Percentiles rank a stretch among this genome's conserved stretches.
Evolutionary conservation across 495 filamentous ascomycete species (phyloP).

Genomic region (Penicillium manginii): DNA sequence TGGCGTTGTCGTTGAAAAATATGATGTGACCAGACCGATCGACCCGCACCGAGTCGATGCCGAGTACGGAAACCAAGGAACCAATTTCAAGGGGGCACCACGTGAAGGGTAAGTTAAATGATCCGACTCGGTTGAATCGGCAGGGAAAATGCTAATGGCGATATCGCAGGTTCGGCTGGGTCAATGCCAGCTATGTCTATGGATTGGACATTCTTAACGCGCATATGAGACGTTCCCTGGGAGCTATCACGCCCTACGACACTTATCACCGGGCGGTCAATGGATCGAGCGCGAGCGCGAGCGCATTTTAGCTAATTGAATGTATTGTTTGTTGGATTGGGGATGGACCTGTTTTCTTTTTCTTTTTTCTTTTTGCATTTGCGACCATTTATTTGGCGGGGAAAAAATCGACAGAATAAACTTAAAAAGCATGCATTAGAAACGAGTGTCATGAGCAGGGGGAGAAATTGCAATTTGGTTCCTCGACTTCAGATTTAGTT

Average conservation of each 20-base stretch:
- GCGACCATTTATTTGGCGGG: not conserved
- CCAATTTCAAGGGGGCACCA: conserved; percentile 90
- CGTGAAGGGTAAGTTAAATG: conserved; percentile 81
- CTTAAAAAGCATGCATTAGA: conserved; percentile 2
- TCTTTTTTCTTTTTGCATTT: not conserved
- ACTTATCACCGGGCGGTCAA: conserved; percentile 56
- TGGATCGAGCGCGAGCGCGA: conserved; percentile 25
- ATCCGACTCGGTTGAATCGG: not conserved
- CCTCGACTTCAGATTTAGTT: not conserved
- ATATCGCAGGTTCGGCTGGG: conserved; percentile 86
- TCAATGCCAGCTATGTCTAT: conserved; percentile 94
- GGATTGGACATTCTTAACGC: conserved; percentile 82
- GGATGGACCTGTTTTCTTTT: not conserved
- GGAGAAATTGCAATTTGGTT: not conserved
- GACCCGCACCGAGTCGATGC: conserved; percentile 92
- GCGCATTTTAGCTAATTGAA: conserved; percentile 22
- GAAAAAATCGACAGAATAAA: conserved; percentile 2
- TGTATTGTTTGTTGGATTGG: not conserved
- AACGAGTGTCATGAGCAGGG: not conserved
- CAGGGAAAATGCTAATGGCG: conserved; percentile 29
- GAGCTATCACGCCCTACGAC: conserved; percentile 80
- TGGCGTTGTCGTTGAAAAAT: conserved; percentile 97
- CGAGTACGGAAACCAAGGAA: conserved; percentile 96
- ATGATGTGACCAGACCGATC: conserved; percentile 87
- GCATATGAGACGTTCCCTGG: conserved; percentile 83